Evolutionary conservation across 2,329 filamentous ascomycete species (phyloP), one percentile per base, ranked within the genome.

Genomic region (Emydomyces testavorans): DNA sequence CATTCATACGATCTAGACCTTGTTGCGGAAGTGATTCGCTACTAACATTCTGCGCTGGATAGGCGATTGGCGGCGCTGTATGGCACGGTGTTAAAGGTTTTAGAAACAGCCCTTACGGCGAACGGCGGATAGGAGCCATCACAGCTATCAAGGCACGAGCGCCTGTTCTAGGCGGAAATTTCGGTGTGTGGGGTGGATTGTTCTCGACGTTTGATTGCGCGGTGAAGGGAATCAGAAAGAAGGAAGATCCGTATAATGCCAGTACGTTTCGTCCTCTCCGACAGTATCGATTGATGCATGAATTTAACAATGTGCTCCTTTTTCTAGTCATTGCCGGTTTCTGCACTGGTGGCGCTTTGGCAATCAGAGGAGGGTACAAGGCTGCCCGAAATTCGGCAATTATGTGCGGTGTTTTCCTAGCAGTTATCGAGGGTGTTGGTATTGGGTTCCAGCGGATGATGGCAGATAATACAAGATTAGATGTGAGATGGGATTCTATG

Each of bases 61-160:
- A 85, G 80, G 80, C 80, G 53, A 82, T 86, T 57, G 81, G 82
- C 60, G 83, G 83, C 60, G 83, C 85, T 60, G 83, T 95, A 65
- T 95, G 90, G 90, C 90, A 95, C 71, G 89, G 89, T 60, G 84
- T 95, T 56, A 98, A 98, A 73, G 92, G 89, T 51, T 92, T 87
- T 71, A 75, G 88, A 65, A 93, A 86, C 71, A 85, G 81, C 50
- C 85, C 85, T 31, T 87, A 94, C 66, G 92, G 92, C 65, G 92
- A 98, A 74, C 80, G 92, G 65, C 79, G 90, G 67, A 90, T 96
- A 74, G 92, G 92, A 65, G 86, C 92, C 58, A 77, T 98, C 70
- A 95, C 90, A 60, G 92, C 92, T 52, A 88, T 98, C 71, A 98
- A 98, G 76, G 89, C 92, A 64, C 84, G 92, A 64, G 92, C 92